Conservation (phyloP, 2,329 filamentous ascomycete genomes). For the Calonectria honghensis region DNA sequence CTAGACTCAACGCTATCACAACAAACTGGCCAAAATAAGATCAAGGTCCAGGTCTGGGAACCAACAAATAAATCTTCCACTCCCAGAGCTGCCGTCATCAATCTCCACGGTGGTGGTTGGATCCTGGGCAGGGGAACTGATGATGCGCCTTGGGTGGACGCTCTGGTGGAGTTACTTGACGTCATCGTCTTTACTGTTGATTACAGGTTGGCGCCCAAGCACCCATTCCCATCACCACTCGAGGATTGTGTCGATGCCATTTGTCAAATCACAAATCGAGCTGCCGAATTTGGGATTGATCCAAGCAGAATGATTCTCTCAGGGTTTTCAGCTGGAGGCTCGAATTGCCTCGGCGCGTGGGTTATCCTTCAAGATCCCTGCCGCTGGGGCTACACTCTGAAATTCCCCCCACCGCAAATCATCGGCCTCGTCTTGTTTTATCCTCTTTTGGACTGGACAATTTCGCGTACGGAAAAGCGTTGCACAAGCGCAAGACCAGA, state of each 20-base stretch:
- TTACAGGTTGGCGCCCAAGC: background rate
- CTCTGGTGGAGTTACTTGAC: conserved; percentile 7
- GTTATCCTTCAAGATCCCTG: conserved; percentile 4
- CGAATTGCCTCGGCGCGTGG: conserved; percentile 4
- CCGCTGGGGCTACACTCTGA: conserved; percentile 5
- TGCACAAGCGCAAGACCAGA: background rate
- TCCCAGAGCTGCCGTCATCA: background rate
- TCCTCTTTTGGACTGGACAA: background rate
- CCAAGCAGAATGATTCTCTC: conserved; percentile 4
- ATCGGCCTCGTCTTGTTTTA: conserved; percentile 1
- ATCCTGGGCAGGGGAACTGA: conserved; percentile 8
- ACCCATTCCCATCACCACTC: conserved; percentile 2
- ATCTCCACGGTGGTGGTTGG: conserved; percentile 12
- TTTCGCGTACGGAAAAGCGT: conserved; percentile 11
- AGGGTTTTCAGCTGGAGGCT: background rate
- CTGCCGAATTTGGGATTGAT: background rate
- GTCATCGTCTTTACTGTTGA: conserved; percentile 19
- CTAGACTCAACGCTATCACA: background rate
- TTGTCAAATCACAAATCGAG: background rate
- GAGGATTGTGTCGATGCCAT: conserved; percentile 11
- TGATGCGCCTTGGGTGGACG: conserved; percentile 1
- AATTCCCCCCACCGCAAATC: background rate
- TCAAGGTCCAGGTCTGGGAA: background rate
- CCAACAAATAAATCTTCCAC: background rate
- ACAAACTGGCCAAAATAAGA: background rate